Conservation (phyloP, 164 flowering plant genomes). For the Umbellularia californica region DNA sequence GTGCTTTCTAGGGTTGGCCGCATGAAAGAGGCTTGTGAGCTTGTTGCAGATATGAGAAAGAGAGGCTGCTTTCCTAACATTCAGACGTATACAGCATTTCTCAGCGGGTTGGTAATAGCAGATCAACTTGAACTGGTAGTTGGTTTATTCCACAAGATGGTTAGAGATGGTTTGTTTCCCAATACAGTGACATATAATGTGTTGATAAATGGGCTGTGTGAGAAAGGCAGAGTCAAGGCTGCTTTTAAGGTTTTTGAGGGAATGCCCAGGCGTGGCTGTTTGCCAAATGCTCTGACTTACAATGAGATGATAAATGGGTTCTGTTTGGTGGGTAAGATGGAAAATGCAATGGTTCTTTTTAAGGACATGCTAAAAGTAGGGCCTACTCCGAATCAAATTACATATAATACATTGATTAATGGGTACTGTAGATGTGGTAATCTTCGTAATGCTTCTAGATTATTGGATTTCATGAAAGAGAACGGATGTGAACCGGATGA, state of each 20-base stretch:
- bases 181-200: slow-evolving; percentile 60
- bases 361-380: slow-evolving; percentile 58
- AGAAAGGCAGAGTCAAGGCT: slow-evolving; percentile 27
- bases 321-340: slow-evolving; percentile 36
- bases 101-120: slow-evolving; percentile 51
- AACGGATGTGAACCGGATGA: slow-evolving; percentile 65
- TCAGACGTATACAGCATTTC: slow-evolving; percentile 67
- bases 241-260: slow-evolving; percentile 50
- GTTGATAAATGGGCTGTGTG: slow-evolving; percentile 57
- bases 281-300: slow-evolving; percentile 43
- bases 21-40: slow-evolving; percentile 44
- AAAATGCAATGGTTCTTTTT: slow-evolving; percentile 62
- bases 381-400: slow-evolving; percentile 56
- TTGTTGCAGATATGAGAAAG: slow-evolving; percentile 48
- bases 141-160: slow-evolving; percentile 68
- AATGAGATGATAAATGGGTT: slow-evolving; percentile 61
- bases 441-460: slow-evolving; percentile 54
- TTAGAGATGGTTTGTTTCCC: slow-evolving; percentile 51
- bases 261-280: slow-evolving; percentile 40
- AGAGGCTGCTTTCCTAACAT: slow-evolving; percentile 61
- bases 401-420: slow-evolving; percentile 67
- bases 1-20: slow-evolving; percentile 50
- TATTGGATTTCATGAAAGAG: slow-evolving; percentile 64
- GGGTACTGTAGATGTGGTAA: slow-evolving; percentile 48
- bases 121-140: slow-evolving; percentile 45